Base-by-base conservation (phyloP, 2,329 filamentous ascomycete species). In the Coleophoma crateriformis region DNA sequence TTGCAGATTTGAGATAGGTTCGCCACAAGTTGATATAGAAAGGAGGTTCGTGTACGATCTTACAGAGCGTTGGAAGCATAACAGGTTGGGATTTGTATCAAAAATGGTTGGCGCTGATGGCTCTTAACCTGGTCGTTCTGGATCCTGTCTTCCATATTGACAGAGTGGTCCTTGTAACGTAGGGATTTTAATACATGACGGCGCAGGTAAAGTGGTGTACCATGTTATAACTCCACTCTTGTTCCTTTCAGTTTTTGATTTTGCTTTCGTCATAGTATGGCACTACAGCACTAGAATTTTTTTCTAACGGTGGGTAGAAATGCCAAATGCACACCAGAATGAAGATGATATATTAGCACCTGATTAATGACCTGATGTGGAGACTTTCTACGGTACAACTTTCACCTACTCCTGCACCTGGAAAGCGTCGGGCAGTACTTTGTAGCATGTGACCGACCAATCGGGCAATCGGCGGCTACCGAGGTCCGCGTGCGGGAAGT, bases 91-190 rank as follows among this genome's bases (percentile, higher is more conserved):
- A n/a, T 15, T 37, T n/a, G 20, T 22, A 37, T 34, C 19, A 38
- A 35, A 37, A 15, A 11, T 20, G 49, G 39, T 46, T 42, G 19
- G 47, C 37, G 19, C 35, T 20, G 52, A 20, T 45, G 39, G 50
- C 49, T 50, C 45, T 45, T 46, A 37, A 48, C 39, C 40, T 27
- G 50, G 50, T 43, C 37, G 48, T 55, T 56, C 50, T 49, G 35
- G 47, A 53, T 52, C 53, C 57, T 63, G 55, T 61, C 54, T 59
- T 58, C 27, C 27, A 27, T 10, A 7, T 27, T 27, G 27, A 27
- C 27, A 10, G 27, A 27, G 27, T 7, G 27, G 34, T 35, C 32
- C 34, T 54, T 62, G 58, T 62, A 63, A 56, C 57, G 55, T 57
- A 59, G 52, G 54, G 58, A 55, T 47, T 44, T 46, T 47, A n/a